phyloP scores from a whole-genome alignment of 768 basidiomycete species.

The Candolleomyces aberdarensis region DNA sequence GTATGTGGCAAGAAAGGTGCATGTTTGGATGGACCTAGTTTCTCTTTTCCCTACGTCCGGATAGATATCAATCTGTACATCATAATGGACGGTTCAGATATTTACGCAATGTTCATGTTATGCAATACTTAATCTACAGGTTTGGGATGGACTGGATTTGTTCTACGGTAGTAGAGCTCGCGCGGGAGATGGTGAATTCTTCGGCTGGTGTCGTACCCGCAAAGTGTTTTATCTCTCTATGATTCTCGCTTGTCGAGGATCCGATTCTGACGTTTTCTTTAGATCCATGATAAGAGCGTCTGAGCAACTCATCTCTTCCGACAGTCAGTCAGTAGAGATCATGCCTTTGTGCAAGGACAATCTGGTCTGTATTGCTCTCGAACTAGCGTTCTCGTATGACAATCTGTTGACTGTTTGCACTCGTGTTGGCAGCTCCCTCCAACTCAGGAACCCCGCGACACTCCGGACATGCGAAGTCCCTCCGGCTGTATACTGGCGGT shows the following conservation, averaged over 20 bases:
- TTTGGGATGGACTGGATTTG: constrained; percentile 93
- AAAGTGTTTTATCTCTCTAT: constrained; percentile 53
- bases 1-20: too few species aligned
- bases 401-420: constrained; percentile 83
- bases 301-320: constrained; percentile 90
- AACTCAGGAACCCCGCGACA: constrained; percentile 86
- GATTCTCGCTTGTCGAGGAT: not conserved
- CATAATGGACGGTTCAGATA: too few species aligned
- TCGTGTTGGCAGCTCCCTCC: constrained; percentile 88
- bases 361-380: constrained; percentile 82
- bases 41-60: too few species aligned
- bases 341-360: constrained; percentile 98
- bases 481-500: constrained; percentile 84
- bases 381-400: constrained; percentile 89
- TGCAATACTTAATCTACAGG: too few species aligned
- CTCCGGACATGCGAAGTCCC: constrained; percentile 84
- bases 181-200: constrained; percentile 95
- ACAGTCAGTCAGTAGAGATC: constrained; percentile 97
- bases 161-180: constrained; percentile 91
- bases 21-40: too few species aligned
- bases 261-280: not conserved
- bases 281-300: constrained; percentile 77
- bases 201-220: constrained; percentile 84
- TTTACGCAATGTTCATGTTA: too few species aligned
- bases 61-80: too few species aligned